Base-by-base conservation (phyloP, 176 grass and related monocot genomes). In the Cocos nucifera region DNA sequence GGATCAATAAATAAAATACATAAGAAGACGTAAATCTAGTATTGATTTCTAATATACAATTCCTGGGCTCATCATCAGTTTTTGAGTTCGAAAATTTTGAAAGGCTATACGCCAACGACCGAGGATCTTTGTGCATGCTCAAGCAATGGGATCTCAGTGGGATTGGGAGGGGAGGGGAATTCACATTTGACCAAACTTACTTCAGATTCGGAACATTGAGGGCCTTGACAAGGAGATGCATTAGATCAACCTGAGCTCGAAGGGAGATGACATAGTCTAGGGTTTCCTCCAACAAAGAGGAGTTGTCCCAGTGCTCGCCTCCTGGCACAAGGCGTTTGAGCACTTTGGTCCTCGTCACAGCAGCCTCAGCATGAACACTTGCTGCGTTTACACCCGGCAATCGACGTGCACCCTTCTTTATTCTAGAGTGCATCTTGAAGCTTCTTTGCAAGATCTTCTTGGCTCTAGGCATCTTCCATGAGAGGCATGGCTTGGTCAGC, bases 381-480 rank as follows among this genome's bases (percentile, higher is more conserved):
- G 50, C 63, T 4, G 10, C 10, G 2, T 14, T 15, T 4, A 18
- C 48, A 26, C 7, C 20, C 6, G 2, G 49, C 50, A 15, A 22
- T 23, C 4, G 4, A 12, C 51, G 3, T 12, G 49, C 5, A 22
- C 15, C 6, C 14, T 30, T 54, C 48, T 35, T 64, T 63, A 17
- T 63, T 20, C 12, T 50, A 0, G 48, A 24, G 19, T 19, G 4
- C 19, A 50, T 6, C 18, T 12, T 30, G 28, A 53, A 54, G 50
- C 48, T 73, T 32, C 69, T 70, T 39, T 6, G 52, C 5, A 69
- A 56, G 4, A 82, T 73, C 57, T 32, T 77, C 63, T 61, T 78
- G 39, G 68, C 66, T 39, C 71, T 70, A 61, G 48, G 58, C 69
- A 54, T 50, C 63, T 74, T 77, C 22, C 32, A 50, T 18, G 69